Evolutionary conservation across 306 rosid genomes (phyloP), one percentile per base, ranked within the genome.

Genomic region (Herpetospermum pedunculosum): DNA sequence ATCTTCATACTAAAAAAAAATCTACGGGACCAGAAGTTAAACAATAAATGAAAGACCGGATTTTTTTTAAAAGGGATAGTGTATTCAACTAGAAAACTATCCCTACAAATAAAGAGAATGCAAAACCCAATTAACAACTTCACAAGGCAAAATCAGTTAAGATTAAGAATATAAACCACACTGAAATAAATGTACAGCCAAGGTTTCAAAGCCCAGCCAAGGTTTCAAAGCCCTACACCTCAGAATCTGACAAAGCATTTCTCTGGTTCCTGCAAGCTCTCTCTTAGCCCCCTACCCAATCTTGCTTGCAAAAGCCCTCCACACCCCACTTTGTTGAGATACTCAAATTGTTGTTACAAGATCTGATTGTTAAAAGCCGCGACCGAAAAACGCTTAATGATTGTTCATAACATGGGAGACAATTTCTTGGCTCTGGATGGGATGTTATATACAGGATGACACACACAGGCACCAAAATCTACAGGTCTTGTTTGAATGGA

Each of bases 401-500:
- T 25, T 68, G 53, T 68, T 41, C 53, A 14, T 41, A 68, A 1
- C 73, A 68, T 6, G 52, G 53, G 57, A 16, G 41, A 69, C 41
- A 10, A 7, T 69, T 46, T 40, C n/a, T 44, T 46, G 57, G 58
- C 57, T 29, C 74, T 72, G 4, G 48, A 38, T 50, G 23, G 30
- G 72, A 48, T 34, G 41, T 34, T 72, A 72, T 50, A 72, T 71
- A 49, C 62, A 71, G 28, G 43, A 44, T 48, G 75, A 18, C 58
- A 25, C 11, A 16, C 55, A 23, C 1, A 21, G 11, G 32, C 30
- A 72, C 62, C 29, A 23, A n/a, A 44, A 30, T 70, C 58, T 30
- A 47, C 55, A 4, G 59, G 58, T 28, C 53, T 26, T 9, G 83
- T 35, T 25, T 64, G 50, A 40, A 78, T 43, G 72, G 70, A 72